Percentiles rank a stretch among this genome's conserved stretches.
Evolutionary conservation across 192 early-diverging fungal genomes (phyloP).

Genomic region (Mortierella claussenii): DNA sequence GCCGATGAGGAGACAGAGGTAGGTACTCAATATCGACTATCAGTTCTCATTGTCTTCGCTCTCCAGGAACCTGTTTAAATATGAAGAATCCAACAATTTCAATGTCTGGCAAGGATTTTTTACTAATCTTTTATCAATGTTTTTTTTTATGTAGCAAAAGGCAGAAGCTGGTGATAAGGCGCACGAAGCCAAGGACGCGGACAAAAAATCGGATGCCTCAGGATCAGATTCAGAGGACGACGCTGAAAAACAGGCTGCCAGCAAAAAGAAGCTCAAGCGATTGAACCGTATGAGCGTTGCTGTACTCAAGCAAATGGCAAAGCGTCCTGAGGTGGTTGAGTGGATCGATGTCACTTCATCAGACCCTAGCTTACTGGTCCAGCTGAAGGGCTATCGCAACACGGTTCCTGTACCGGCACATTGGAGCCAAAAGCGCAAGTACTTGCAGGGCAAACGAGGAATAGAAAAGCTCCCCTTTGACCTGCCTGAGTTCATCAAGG

Average conservation of each 20-base stretch:
- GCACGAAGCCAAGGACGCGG: slow-evolving; percentile 12
- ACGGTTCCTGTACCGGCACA: slow-evolving; percentile 95
- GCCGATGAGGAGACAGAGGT: slow-evolving; percentile 49
- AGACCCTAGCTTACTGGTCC: slow-evolving; percentile 90
- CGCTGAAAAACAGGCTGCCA: slow-evolving; percentile 52
- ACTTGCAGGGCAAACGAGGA: slow-evolving; percentile 96
- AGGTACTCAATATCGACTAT: background rate
- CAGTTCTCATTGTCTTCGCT: background rate
- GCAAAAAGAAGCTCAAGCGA: slow-evolving; percentile 68
- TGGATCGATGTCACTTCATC: slow-evolving; percentile 86
- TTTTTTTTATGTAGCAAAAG: background rate
- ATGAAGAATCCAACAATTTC: too few relatives aligned
- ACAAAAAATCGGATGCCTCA: slow-evolving; percentile 36
- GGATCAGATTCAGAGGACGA: slow-evolving; percentile 49
- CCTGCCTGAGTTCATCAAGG: slow-evolving; percentile 96
- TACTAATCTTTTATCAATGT: background rate
- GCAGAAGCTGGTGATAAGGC: slow-evolving; percentile 23
- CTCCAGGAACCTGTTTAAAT: too few relatives aligned
- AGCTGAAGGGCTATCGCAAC: slow-evolving; percentile 92
- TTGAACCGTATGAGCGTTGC: slow-evolving; percentile 81
- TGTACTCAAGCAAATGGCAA: slow-evolving; percentile 90
- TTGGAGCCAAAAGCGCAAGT: slow-evolving; percentile 97
- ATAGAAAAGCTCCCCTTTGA: slow-evolving; percentile 96
- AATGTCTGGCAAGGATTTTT: background rate
- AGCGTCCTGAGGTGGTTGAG: slow-evolving; percentile 96